Percentiles rank a stretch among this genome's conserved stretches.
phyloP scores from a whole-genome alignment of 2,329 filamentous ascomycete species.

The Fusarium newnesense region DNA sequence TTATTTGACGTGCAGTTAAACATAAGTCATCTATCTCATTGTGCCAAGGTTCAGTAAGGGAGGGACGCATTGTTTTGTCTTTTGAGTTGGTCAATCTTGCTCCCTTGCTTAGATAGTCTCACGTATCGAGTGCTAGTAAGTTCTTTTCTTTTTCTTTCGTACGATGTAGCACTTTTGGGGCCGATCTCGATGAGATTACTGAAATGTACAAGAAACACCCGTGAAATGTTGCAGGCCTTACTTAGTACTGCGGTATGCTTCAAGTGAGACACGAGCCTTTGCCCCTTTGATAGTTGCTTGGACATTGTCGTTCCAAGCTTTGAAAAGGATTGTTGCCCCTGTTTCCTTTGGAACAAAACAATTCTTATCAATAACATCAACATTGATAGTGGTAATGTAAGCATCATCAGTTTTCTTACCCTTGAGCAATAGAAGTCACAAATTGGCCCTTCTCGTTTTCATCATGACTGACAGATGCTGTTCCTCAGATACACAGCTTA shows the following conservation, averaged over 20 bases:
- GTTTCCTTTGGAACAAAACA: conserved; percentile 21
- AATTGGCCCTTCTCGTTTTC: neutral
- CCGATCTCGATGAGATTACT: neutral
- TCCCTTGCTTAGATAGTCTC: conserved; percentile 22
- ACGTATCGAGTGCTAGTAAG: neutral
- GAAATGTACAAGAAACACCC: neutral
- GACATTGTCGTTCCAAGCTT: neutral
- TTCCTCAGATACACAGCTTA: neutral
- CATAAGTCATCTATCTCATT: neutral
- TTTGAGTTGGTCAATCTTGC: neutral
- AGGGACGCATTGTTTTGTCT: conserved; percentile 5
- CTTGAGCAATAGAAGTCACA: neutral
- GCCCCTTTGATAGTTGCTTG: conserved; percentile 15
- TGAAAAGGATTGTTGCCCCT: conserved; percentile 22
- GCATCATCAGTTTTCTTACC: neutral
- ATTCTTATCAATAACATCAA: conserved; percentile 10
- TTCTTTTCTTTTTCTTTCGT: neutral
- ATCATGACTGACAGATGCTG: neutral
- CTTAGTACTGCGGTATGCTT: neutral
- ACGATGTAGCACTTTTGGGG: neutral
- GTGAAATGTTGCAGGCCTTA: neutral
- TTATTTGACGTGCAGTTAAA: neutral
- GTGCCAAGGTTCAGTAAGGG: conserved; percentile 24
- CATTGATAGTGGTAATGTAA: conserved; percentile 7
- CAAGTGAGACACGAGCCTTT: conserved; percentile 15